Base-by-base conservation (phyloP, 257 asterid species). In the Nemophila menziesii region DNA sequence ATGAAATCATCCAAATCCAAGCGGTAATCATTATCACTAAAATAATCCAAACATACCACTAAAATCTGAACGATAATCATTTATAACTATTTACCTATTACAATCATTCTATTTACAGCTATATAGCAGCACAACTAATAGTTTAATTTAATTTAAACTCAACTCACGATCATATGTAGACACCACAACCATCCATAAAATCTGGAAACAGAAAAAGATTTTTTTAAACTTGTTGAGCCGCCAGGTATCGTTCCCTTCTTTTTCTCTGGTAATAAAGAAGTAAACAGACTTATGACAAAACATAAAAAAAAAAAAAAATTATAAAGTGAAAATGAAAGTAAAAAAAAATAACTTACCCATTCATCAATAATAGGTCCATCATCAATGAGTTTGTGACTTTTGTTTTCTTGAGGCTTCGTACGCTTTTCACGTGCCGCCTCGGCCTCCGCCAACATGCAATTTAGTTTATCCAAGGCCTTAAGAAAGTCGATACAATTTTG, bases 281-380 rank as follows among this genome's bases (percentile, higher is more conserved):
- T 45, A 39, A 38, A 8, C 7, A 42, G 16, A 24, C 4, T 10
- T 8, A 14, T 20, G 18, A 37, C 4, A 13, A 17, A 5, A 41
- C n/a, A n/a, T n/a, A 11, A 0, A 44, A 38, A 22, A 33, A 19
- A 52, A n/a, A n/a, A n/a, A 5, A 15, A 22, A n/a, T n/a, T n/a
- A n/a, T n/a, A n/a, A 27, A 20, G 18, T 38, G 27, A 26, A 23
- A 16, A 43, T n/a, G n/a, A n/a, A n/a, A n/a, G n/a, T 47, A 34
- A 19, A n/a, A 42, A 38, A 15, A 22, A 47, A 43, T 56, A 46
- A 49, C 84, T 60, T 48, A 86, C 96, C 96, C 94, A 82, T 74
- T 82, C 96, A 58, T 78, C 96, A 20, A 82, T 79, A 38, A 86
- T 94, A 1, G 82, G 96, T 44, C 96, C 96, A 69, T 85, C 96